phyloP scores from a whole-genome alignment of 2,329 filamentous ascomycete species.

The Bipolaris gigantea region DNA sequence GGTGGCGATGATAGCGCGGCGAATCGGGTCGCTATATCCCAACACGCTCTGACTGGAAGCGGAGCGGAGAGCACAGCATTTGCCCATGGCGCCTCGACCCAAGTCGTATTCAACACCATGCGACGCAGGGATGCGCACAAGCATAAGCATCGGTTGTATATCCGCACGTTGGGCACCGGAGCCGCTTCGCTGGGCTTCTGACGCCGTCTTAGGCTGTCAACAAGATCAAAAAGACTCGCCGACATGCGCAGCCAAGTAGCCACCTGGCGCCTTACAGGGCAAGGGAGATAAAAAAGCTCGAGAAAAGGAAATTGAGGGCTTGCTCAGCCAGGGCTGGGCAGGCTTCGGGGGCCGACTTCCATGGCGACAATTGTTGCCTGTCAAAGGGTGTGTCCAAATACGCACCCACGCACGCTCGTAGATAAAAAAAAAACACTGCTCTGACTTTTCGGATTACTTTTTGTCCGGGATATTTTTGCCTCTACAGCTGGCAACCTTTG shows the following conservation, averaged over 20 bases:
- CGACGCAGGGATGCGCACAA: background rate
- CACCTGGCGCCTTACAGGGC: background rate
- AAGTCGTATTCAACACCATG: background rate
- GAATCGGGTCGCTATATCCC: background rate
- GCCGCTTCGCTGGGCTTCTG: background rate
- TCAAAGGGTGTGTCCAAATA: background rate
- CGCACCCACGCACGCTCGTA: background rate
- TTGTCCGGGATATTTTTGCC: background rate
- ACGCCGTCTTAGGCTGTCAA: background rate
- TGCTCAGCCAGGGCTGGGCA: background rate
- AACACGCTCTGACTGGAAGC: background rate
- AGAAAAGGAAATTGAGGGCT: background rate
- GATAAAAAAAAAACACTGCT: background rate
- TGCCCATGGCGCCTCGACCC: slow-evolving; percentile 1
- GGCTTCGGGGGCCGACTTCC: background rate
- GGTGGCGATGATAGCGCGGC: background rate
- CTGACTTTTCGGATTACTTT: background rate
- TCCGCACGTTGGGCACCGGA: slow-evolving; percentile 2
- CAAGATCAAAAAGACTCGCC: background rate
- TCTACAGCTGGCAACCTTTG: background rate
- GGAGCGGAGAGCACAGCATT: slow-evolving; percentile 6
- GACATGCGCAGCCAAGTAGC: background rate
- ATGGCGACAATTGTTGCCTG: background rate
- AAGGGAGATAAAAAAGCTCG: background rate
- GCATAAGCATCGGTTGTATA: background rate